Base-by-base conservation (phyloP, 495 filamentous ascomycete genomes). In the Lepidopterella palustris region DNA sequence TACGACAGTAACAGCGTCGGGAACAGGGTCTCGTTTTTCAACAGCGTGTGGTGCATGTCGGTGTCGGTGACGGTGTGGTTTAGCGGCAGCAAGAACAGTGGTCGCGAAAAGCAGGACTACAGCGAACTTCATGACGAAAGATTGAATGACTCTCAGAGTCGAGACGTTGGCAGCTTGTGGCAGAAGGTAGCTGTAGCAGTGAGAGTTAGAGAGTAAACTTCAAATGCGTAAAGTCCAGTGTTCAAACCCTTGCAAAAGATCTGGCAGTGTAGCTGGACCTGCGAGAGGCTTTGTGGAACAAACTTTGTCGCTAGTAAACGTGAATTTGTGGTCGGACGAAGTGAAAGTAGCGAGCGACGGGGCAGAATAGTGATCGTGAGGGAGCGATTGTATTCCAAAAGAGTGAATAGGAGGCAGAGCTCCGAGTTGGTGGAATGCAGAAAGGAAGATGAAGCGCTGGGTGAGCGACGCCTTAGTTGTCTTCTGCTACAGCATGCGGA, bases 1-100 rank as follows among this genome's bases (percentile, higher is more conserved):
- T n/a, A n/a, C n/a, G n/a, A 65, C 69, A 13, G 66, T 58, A 6
- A 59, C 60, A 51, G 66, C 59, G 27, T 67, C 59, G 32, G 58
- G 54, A 20, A 28, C 59, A 3, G 35, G 27, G 35, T 57, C 50
- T 27, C 63, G 69, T 35, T 73, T 65, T 20, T 53, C 55, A 8
- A 72, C 65, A 23, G 25, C 57, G 53, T 71, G 73, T 10, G 66
- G 69, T 29, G 21, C 42, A 51, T 75, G 74, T 24, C 63, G 63
- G 60, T 75, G 74, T 4, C 27, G 42, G 35, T 71, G 69, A 23
- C 68, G 71, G 39, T 71, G 68, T 15, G 25, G 21, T 15, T 50
- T 21, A 4, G 64, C 70, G n/a, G 63, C 63, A 39, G 60, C 66
- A 28, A 69, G 42, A 26, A 54, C 69, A 35, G 66, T 65, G 31